Base-by-base conservation (phyloP, 1,139 yeast species). In the Candida buenavistaensis region DNA sequence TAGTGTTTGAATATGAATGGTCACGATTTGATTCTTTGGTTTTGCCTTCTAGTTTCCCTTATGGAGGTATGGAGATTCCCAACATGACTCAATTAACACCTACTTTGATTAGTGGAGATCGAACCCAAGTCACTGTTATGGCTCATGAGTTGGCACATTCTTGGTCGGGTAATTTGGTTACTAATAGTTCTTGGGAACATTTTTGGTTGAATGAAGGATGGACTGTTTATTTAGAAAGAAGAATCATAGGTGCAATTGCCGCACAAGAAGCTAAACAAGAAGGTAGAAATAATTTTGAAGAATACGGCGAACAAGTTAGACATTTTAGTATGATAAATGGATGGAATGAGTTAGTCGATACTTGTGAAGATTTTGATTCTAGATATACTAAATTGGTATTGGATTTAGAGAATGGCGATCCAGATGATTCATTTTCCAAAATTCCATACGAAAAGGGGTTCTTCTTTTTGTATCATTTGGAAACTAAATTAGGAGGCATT, bases 11-110 rank as follows among this genome's bases (percentile, higher is more conserved):
- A 23, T 63, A 63, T 40, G 68, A 63, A 44, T 63, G 69, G 69
- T 41, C 47, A 3, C 44, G 54, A 14, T 63, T 55, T 37, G 66
- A 63, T 44, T 58, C 62, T 3, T 50, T 63, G 37, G 62, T 63
- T 3, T 47, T 63, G 16, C 68, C 68, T 2, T 45, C 53, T 33
- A 57, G 60, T 35, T 63, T 62, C 45, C 69, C 69, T 2, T 63
- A 63, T 39, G 69, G 69, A 11, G 69, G 68, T 9, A 63, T 63
- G 69, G 69, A 63, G 40, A 63, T 60, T 39, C 69, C 69, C 19
- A 62, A 62, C 38, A 54, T 62, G 40, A 61, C 68, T 1, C 64
- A 59, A 44, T 64, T 62, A 20, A 62, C 69, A 1, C 68, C 69
- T 0, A 62, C 68, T 3, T 50, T 63, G 31, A 54, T 63, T 14